Evolutionary conservation across 2,329 filamentous ascomycete genomes (phyloP).

Genomic region (Aureobasidium sp.): DNA sequence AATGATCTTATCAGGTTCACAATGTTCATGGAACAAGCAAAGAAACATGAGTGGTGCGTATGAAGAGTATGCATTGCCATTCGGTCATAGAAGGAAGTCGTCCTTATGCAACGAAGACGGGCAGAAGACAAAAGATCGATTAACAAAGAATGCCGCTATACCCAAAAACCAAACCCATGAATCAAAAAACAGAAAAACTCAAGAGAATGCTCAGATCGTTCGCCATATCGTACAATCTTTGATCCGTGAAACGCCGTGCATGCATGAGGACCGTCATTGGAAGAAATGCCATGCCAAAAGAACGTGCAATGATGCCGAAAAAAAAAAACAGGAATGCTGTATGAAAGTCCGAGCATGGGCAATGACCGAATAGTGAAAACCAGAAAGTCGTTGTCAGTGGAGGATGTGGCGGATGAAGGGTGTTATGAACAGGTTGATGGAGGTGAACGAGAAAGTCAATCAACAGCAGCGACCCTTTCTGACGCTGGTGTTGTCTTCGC

Average conservation of each 20-base stretch:
- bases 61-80: background rate
- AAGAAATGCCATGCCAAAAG: background rate
- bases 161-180: background rate
- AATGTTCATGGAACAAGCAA: background rate
- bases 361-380: background rate
- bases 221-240: constrained; percentile 1
- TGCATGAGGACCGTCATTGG: background rate
- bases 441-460: background rate
- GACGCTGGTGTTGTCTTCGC: background rate
- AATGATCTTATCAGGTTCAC: too few relatives aligned
- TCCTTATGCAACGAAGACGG: background rate
- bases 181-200: background rate
- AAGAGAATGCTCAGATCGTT: background rate
- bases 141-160: background rate
- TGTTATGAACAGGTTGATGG: background rate
- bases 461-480: constrained; percentile 11
- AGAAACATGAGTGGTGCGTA: background rate
- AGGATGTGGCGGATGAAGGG: background rate
- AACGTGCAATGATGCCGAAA: background rate
- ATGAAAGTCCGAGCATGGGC: too few relatives aligned
- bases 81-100: background rate
- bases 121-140: background rate
- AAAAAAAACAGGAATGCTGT: background rate
- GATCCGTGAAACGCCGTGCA: background rate
- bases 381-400: background rate